A percentile compares a stretch with the other conserved stretches of the same genome.
Evolutionary conservation across 257 asterid species (phyloP).

Genomic region (Linaria vulgaris): DNA sequence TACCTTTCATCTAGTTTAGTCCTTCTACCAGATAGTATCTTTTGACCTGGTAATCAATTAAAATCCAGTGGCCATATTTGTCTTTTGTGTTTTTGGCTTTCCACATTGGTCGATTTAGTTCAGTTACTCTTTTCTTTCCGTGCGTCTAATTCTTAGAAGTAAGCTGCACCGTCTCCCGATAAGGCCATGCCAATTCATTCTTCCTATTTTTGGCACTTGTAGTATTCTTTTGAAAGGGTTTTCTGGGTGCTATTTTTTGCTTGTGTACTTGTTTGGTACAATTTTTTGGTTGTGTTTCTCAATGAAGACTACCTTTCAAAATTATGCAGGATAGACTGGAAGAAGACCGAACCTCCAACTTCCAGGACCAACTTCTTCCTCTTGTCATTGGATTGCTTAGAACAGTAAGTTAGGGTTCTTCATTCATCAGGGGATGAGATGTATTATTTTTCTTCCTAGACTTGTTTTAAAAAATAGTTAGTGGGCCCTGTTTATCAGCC

Average conservation of each 20-base stretch:
- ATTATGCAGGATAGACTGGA: slow-evolving; percentile 68
- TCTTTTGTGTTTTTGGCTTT: neutral
- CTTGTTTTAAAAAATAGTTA: slow-evolving; percentile 10
- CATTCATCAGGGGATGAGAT: slow-evolving; percentile 13
- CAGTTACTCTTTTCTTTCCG: slow-evolving; percentile 9
- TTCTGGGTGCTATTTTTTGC: slow-evolving; percentile 6
- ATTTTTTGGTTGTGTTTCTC: slow-evolving; percentile 16
- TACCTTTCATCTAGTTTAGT: neutral
- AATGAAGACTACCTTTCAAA: slow-evolving; percentile 25
- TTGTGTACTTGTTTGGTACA: slow-evolving; percentile 20
- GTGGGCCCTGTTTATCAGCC: slow-evolving; percentile 8
- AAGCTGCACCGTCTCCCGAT: slow-evolving; percentile 11
- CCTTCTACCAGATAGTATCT: neutral
- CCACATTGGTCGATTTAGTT: slow-evolving; percentile 6
- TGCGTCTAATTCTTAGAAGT: neutral
- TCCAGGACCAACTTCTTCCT: slow-evolving; percentile 90
- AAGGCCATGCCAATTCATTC: slow-evolving; percentile 1
- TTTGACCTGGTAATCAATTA: slow-evolving; percentile 5
- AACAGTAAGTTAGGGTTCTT: slow-evolving; percentile 51
- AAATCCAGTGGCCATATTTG: neutral
- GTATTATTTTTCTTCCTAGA: slow-evolving; percentile 20
- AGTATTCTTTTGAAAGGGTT: slow-evolving; percentile 2
- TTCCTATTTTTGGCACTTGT: neutral
- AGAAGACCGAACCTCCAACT: slow-evolving; percentile 72
- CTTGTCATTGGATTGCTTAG: slow-evolving; percentile 91